A percentile compares a stretch with the other conserved stretches of the same genome.
These are phyloP conservation scores for Coemansia sp. DNA, from an alignment of 192 early-diverging fungal genomes.

Conservation along the genomic window DNA sequence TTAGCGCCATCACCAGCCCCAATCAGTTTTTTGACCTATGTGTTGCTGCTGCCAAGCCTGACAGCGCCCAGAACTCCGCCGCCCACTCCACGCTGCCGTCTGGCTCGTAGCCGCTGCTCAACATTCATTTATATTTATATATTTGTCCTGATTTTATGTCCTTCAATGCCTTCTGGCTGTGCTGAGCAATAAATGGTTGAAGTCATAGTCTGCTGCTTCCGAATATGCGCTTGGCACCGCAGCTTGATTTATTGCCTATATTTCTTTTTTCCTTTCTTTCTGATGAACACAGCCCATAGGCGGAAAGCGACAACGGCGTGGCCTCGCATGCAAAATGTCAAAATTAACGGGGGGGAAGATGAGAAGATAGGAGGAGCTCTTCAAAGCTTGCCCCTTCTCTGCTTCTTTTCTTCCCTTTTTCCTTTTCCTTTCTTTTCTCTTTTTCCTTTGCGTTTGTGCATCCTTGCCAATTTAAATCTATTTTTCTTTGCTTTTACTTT, in stretches of 20 bases:
- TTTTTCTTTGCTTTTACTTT: conserved; percentile 10
- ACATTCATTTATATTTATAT: not conserved
- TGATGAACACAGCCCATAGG: too few relatives aligned
- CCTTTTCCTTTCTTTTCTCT: not conserved
- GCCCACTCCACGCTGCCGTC: not conserved
- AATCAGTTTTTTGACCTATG: conserved; percentile 91
- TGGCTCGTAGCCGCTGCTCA: not conserved
- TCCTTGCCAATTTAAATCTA: conserved; percentile 9
- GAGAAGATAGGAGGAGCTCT: too few relatives aligned
- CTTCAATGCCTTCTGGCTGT: not conserved
- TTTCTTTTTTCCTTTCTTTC: too few relatives aligned
- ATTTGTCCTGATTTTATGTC: not conserved
- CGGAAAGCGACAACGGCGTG: too few relatives aligned
- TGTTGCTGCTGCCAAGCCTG: conserved; percentile 19
- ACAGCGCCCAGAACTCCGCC: not conserved
- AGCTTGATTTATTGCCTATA: too few relatives aligned
- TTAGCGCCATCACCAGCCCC: conserved; percentile 86
- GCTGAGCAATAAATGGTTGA: not conserved
- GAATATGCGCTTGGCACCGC: too few relatives aligned
- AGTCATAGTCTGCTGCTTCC: too few relatives aligned
- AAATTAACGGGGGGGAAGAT: too few relatives aligned
- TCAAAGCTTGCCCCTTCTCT: not conserved
- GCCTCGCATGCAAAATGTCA: too few relatives aligned
- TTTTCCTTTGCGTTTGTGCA: not conserved
- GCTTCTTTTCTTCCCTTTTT: not conserved